Evolutionary conservation across 495 filamentous ascomycete species (phyloP), one percentile per base, ranked within the genome.

Genomic region (Tuber microsphaerosporum): DNA sequence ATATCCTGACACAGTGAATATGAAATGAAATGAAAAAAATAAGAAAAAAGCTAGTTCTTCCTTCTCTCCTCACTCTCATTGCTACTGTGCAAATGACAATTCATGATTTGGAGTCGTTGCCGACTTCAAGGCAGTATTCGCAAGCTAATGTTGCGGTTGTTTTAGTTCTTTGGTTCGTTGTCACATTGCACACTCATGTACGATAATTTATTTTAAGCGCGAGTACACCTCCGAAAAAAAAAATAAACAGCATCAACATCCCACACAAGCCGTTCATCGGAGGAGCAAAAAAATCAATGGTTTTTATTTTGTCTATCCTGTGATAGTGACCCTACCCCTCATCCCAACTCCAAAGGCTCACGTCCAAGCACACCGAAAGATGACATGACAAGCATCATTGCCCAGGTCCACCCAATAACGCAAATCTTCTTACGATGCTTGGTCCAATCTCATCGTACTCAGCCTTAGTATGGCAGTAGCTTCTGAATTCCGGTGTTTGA

Each of bases 401-500:
- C 46, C 95, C 95, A 42, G 95, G 95, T 16, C 95, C 95, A 84
- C 95, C 95, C 76, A 99, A 87, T 75, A 98, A 86, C 51, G 94
- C 94, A 84, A 97, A 99, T 84, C 95, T 90, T 84, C 95, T 89
- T 70, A 98, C 95, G 84, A 99, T 97, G 83, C 92, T 92, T 41
- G 94, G 94, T 48, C 94, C 94, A 81, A 94, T 92, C 87, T 97
- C 94, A 84, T 97, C 92, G 84, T 97, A 97, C 86, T 92, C 85
- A 26, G 93, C 94, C 88, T 99, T 99, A 70, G 95, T 99, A 84
- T 99, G 95, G 86, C 95, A 99, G 86, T 97, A 98, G 84, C 92
- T 97, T 83, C 93, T 88, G 87, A 99, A 99, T 84, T 98, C 96
- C n/a, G 95, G 95, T 26, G 95, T 99, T 86, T 97, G 95, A 72